Base-by-base conservation (phyloP, 148 eudicot species). In the Gaultheria prostrata region DNA sequence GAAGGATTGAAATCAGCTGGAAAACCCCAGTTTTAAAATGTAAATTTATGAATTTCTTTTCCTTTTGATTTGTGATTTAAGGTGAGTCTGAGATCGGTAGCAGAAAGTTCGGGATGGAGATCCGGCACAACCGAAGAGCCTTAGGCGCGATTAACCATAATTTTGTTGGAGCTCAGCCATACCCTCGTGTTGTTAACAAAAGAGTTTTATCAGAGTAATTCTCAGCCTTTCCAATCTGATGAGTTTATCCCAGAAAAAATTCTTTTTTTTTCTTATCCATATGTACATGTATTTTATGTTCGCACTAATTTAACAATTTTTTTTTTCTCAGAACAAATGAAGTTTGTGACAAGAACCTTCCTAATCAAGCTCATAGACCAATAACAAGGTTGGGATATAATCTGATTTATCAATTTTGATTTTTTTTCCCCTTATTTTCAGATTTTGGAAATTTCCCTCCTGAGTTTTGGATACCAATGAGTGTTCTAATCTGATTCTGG, bases 141-240 rank as follows among this genome's bases (percentile, higher is more conserved):
- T 85, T 94, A 77, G 48, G 93, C 79, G 86, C 86, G 82, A 92
- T 93, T 77, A 89, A 90, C 65, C 93, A 92, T 84, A 94, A 92
- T 51, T 53, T 88, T 61, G 89, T 54, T 28, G 94, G 89, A 83
- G 87, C 89, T 86, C 89, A 87, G 35, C 77, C 83, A 26, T 86
- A 86, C 61, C 88, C 89, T 82, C 82, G 88, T 85, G 84, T 86
- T 72, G 87, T 84, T 79, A 88, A 83, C 90, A 91, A 91, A 81
- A 85, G 88, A 86, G 83, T 80, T 77, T 84, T 83, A 10, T 72
- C 88, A 80, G 88, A 85, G 94, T 89, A 91, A 65, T 24, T 46
- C 56, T 33, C 39, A 46, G 0, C 69, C 6, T 3, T 50, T 59
- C 32, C 20, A 28, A 14, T 18, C 24, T 57, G 4, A 43, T 61